phyloP scores from a whole-genome alignment of 208 protist species.

The Vickermania spadyakhi region DNA sequence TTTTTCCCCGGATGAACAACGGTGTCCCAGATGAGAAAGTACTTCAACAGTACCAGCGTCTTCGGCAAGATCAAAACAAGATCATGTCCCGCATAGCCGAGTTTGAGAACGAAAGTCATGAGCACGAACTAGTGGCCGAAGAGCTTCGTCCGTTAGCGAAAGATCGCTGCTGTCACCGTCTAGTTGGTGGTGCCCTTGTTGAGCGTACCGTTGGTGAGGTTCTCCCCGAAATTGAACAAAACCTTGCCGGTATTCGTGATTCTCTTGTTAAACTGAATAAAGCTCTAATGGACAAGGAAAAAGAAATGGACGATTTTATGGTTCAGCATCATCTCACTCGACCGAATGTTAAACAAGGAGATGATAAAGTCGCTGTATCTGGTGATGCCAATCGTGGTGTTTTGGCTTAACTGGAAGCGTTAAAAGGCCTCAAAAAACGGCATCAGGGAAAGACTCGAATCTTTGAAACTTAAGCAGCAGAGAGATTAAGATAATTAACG shows the following conservation, averaged over 20 bases:
- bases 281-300: constrained; percentile 65
- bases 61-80: constrained; percentile 80
- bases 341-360: constrained; percentile 26
- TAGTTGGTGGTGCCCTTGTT: constrained; percentile 92
- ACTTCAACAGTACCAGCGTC: constrained; percentile 71
- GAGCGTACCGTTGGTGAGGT: constrained; percentile 93
- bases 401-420: constrained; percentile 64
- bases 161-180: constrained; percentile 90
- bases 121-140: constrained; percentile 87
- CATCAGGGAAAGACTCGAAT: too few relatives aligned
- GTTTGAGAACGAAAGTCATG: constrained; percentile 80
- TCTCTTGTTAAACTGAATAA: constrained; percentile 69
- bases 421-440: too few relatives aligned
- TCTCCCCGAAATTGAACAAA: constrained; percentile 91
- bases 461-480: too few relatives aligned
- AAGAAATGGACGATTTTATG: constrained; percentile 85
- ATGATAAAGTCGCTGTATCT: constrained; percentile 9
- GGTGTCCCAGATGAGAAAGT: constrained; percentile 59
- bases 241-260: constrained; percentile 64
- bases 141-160: constrained; percentile 78
- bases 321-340: constrained; percentile 59
- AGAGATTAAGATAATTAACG: too few relatives aligned
- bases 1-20: too few relatives aligned
- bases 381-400: constrained; percentile 43
- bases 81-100: constrained; percentile 84